Base-by-base conservation (phyloP, 805 yeast species). In the Candida suzukii region DNA sequence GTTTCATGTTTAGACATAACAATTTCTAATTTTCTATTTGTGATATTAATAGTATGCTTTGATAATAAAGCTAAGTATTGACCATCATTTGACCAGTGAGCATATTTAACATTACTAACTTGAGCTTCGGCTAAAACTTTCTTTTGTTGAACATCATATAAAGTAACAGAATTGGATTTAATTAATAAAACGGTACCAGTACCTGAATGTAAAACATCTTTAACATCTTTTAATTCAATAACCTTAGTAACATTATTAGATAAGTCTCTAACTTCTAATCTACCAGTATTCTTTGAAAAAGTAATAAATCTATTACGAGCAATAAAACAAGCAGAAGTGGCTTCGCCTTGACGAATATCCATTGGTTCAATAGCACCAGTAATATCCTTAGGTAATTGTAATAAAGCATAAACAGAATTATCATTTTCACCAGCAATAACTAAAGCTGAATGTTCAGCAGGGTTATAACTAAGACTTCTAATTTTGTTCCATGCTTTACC, bases 251-350 rank as follows among this genome's bases (percentile, higher is more conserved):
- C 73, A 44, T 83, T 71, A 64, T 90, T 87, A 50, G 75, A 79
- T 58, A 90, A 71, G 59, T 90, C 96, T 61, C 84, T 83, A 40
- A 93, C 83, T 50, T 84, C 86, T 51, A 93, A 72, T n/a, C 76
- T 66, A 52, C 79, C 79, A 14, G 78, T 58, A 12, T 77, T 54
- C 56, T 79, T 82, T 42, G 76, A 68, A 60, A 83, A 86, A 26
- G 85, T 86, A 42, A 86, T 95, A 64, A 88, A 93, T 65, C 99
- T 75, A 67, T 93, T 93, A 61, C 99, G 83, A 13, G 97, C 88
- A 52, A 95, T 88, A 61, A 93, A 93, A 46, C 83, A 71, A 14
- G 98, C 99, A 61, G 78, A 79, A 54, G 77, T 78, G 30, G 93
- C 96, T 41, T 78, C 77, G 40, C 96, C 97, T 54, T 77, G 79